Percentiles rank a stretch among this genome's conserved stretches.
phyloP scores from a whole-genome alignment of 495 filamentous ascomycete genomes.

The Penicillium waksmanii region DNA sequence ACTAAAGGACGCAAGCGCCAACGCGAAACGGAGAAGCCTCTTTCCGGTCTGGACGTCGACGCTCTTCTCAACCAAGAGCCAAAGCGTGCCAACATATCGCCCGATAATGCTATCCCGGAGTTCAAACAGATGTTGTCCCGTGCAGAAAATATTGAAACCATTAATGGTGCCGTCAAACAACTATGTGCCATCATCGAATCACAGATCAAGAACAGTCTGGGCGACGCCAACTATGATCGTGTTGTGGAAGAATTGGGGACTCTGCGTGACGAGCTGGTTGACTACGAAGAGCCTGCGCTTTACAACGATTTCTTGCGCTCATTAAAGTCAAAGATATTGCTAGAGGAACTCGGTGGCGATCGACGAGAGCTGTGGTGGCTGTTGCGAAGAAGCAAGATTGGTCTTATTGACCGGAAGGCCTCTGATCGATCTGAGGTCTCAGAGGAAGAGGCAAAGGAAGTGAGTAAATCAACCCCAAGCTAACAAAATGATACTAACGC shows the following conservation, averaged over 20 bases:
- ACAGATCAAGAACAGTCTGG: slow-evolving; percentile 72
- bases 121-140: slow-evolving; percentile 80
- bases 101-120: slow-evolving; percentile 83
- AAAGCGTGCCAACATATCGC: slow-evolving; percentile 67
- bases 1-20: slow-evolving; percentile 71
- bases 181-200: slow-evolving; percentile 71
- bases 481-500: slow-evolving; percentile 16
- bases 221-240: slow-evolving; percentile 71
- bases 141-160: slow-evolving; percentile 61
- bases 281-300: slow-evolving; percentile 71
- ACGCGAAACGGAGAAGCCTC: slow-evolving; percentile 75
- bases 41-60: slow-evolving; percentile 89
- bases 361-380: slow-evolving; percentile 82
- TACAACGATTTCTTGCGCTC: slow-evolving; percentile 77
- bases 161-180: slow-evolving; percentile 73
- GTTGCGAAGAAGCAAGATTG: slow-evolving; percentile 66
- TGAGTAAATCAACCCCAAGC: slow-evolving; percentile 28
- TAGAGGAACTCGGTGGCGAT: slow-evolving; percentile 77
- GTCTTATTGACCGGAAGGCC: slow-evolving; percentile 68
- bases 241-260: slow-evolving; percentile 77
- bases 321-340: slow-evolving; percentile 73
- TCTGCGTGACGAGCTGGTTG: slow-evolving; percentile 75
- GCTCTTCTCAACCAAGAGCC: slow-evolving; percentile 65
- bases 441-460: slow-evolving; percentile 68
- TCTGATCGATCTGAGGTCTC: slow-evolving; percentile 65